Evolutionary conservation across 441 rosid species (phyloP).

Genomic region (Populus hybrid): DNA sequence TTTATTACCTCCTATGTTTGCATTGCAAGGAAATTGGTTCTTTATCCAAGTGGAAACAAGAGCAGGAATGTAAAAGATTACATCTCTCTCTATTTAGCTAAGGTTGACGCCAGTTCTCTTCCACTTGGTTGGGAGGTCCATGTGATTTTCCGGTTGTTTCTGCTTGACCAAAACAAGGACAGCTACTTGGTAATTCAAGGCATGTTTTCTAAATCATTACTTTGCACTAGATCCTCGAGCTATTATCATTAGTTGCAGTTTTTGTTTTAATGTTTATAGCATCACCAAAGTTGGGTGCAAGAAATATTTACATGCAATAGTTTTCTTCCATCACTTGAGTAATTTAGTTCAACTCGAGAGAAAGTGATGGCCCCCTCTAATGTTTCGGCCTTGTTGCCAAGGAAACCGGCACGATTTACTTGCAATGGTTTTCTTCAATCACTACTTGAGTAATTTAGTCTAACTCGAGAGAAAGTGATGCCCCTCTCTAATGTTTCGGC

Average conservation of each 20-base stretch:
- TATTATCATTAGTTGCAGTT: background rate
- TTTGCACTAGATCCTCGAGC: background rate
- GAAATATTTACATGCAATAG: background rate
- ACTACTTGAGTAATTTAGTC: too few species aligned
- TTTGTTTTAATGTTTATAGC: background rate
- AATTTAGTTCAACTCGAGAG: background rate
- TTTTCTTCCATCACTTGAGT: background rate
- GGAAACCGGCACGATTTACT: too few species aligned
- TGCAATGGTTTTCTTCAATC: too few species aligned
- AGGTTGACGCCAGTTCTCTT: constrained; percentile 33
- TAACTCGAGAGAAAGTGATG: background rate
- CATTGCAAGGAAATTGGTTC: constrained; percentile 53
- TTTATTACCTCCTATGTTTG: background rate
- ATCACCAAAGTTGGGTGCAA: background rate
- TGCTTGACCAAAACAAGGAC: constrained; percentile 59
- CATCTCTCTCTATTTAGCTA: constrained; percentile 50
- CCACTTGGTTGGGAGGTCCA: constrained; percentile 50
- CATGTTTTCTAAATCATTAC: constrained; percentile 4
- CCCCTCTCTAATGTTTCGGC: constrained; percentile 2
- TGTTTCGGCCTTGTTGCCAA: too few species aligned
- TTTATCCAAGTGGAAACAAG: constrained; percentile 64
- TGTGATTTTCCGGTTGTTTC: constrained; percentile 47
- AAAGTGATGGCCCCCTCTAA: background rate
- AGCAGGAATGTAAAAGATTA: constrained; percentile 50
- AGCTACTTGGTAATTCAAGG: constrained; percentile 53